These are phyloP conservation scores for Hawksworthiomyces lignivorus DNA, from an alignment of 2,329 filamentous ascomycete species.

Conservation along the genomic window DNA sequence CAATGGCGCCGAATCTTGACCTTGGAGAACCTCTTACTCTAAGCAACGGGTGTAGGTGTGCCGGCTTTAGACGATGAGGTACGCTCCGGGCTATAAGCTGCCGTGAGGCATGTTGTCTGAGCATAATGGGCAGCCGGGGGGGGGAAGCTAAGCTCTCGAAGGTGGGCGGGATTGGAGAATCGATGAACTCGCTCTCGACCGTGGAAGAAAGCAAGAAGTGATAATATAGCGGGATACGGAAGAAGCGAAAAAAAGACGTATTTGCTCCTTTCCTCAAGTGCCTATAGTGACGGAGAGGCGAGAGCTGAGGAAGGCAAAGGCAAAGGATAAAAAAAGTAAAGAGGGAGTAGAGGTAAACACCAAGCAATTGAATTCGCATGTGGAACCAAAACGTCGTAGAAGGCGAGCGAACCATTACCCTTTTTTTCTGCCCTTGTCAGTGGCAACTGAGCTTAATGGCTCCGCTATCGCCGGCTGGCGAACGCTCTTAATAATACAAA, in stretches of 20 bases:
- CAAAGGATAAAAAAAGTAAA: background rate
- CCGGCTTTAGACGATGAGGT: background rate
- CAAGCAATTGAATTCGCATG: slow-evolving; percentile 5
- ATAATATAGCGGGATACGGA: background rate
- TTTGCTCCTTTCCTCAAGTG: too few relatives aligned
- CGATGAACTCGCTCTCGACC: background rate
- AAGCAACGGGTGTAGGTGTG: slow-evolving; percentile 7
- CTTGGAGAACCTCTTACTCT: too few relatives aligned
- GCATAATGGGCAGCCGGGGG: slow-evolving; percentile 11
- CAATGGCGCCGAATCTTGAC: too few relatives aligned
- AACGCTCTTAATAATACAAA: slow-evolving; percentile 14
- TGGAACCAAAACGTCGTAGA: slow-evolving; percentile 8
- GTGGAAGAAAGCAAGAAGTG: background rate
- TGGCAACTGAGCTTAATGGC: slow-evolving; percentile 2
- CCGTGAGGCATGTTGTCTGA: slow-evolving; percentile 15
- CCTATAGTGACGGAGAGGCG: background rate
- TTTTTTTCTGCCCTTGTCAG: slow-evolving; percentile 3
- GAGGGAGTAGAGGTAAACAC: background rate
- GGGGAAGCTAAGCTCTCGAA: background rate
- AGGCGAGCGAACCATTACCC: slow-evolving; percentile 11
- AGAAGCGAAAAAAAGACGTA: background rate
- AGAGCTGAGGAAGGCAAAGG: background rate
- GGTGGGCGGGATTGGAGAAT: background rate
- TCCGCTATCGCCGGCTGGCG: slow-evolving; percentile 14
- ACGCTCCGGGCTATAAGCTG: slow-evolving; percentile 11